phyloP scores from a whole-genome alignment of 1,139 yeast species.

The Candida sp. region DNA sequence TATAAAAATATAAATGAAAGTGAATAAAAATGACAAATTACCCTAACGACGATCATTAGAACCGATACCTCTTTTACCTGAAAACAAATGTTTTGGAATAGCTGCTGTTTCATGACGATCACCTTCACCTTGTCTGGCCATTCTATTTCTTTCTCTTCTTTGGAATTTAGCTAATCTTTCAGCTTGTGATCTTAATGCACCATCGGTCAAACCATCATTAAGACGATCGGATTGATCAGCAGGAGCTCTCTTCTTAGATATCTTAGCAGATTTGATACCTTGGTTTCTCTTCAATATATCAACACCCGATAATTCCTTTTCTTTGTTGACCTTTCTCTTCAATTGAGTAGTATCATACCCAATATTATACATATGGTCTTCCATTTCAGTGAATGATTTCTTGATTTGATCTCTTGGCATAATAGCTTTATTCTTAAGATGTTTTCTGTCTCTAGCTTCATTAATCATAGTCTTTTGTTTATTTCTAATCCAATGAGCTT shows the following conservation, averaged over 20 bases:
- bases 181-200: conserved; percentile 79
- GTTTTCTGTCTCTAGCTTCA: conserved; percentile 84
- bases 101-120: conserved; percentile 88
- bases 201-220: conserved; percentile 82
- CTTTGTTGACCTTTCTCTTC: conserved; percentile 43
- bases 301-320: conserved; percentile 58
- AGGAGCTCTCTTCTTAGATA: conserved; percentile 46
- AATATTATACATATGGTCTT: conserved; percentile 79
- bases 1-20: conserved; percentile 2
- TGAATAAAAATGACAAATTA: conserved; percentile 3
- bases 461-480: conserved; percentile 91
- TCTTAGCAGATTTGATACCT: conserved; percentile 39
- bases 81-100: conserved; percentile 89
- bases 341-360: conserved; percentile 83
- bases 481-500: conserved; percentile 94
- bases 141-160: conserved; percentile 91
- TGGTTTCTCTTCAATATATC: conserved; percentile 66
- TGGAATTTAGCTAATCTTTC: conserved; percentile 84
- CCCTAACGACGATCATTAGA: conserved; percentile 69
- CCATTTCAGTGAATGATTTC: conserved; percentile 78
- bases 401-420: conserved; percentile 91
- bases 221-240: conserved; percentile 73
- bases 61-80: conserved; percentile 97
- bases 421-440: conserved; percentile 81
- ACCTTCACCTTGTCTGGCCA: conserved; percentile 93